Evolutionary conservation across 495 filamentous ascomycete species (phyloP), one percentile per base, ranked within the genome.

Genomic region (Beverwykella pulmonaria): DNA sequence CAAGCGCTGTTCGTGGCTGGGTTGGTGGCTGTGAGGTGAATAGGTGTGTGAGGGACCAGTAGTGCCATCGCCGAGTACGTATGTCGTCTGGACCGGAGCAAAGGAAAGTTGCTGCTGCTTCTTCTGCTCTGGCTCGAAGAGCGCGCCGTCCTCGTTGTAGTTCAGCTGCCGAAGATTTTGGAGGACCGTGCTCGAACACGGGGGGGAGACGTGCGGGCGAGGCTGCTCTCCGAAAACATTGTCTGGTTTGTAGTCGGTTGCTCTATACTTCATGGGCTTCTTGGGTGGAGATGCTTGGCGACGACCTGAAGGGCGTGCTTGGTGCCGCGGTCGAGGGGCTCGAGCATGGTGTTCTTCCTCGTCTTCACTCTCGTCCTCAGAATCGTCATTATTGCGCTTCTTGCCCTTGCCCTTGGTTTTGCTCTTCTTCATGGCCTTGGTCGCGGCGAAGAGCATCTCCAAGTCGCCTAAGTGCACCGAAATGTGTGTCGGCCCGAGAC

Each of bases 391-490:
- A 2, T 50, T 58, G 12, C 34, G 50, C 34, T 57, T 48, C 17
- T 57, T 68, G n/a, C 19, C 22, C 58, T 65, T 60, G n/a, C 6
- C 17, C 47, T 48, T 53, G 32, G 32, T 34, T 12, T 34, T 71
- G 9, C 59, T 26, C 29, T 48, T 41, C 20, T 23, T 22, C 39
- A 10, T n/a, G 29, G 39, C 41, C 17, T n/a, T 22, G 22, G 44
- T 49, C 12, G 36, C 60, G 4, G 15, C 9, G 48, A 65, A 55
- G 15, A 65, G 52, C 25, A 57, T 36, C 22, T 72, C 63, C 39
- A 72, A 44, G 46, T 72, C 61, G 8, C 69, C 69, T 27, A 55
- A 26, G 46, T 72, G 56, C 22, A 62, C 53, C 8, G 68, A 14
- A n/a, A 69, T 15, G 30, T 72, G 59, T 9, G 69, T 61, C 9